Evolutionary conservation across 345 rosid genomes (phyloP), one percentile per base, ranked within the genome.

Genomic region (Psidium friedrichsthalianum): DNA sequence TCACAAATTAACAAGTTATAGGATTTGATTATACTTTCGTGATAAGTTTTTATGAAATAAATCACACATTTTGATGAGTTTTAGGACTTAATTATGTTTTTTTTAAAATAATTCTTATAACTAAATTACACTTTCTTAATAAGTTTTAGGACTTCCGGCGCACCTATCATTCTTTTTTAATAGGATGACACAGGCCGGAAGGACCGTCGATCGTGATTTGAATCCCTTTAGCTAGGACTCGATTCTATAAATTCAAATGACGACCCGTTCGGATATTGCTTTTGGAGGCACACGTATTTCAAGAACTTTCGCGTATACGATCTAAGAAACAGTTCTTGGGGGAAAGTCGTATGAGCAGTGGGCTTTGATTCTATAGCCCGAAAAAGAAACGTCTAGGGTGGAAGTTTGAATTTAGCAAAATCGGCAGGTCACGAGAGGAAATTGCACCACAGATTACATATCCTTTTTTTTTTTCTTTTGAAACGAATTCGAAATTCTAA

Each of bases 221-320:
- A 69, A 8, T 18, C 13, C 24, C 24, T 36, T 69, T 69, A 32
- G 9, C 42, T 69, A 9, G 0, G 24, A 32, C 36, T 12, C 3
- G 11, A 69, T 16, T 32, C 6, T 18, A 32, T 32, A 40, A 9
- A 69, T 69, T 32, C 24, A 16, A 32, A 69, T 32, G 6, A 69
- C 0, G 22, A 18, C 1, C 13, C 1, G 1, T 32, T 2, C 0
- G 5, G 76, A 32, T 22, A 64, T 64, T 64, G 2, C 5, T 16
- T 64, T 16, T 64, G 22, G 22, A 64, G 36, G 44, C 8, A 32
- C 6, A 8, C 10, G 22, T 32, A 29, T 64, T 64, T 16, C 44
- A 16, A 18, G 76, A 16, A 9, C 76, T 32, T 9, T 56, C 24
- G 9, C 18, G 2, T 32, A 16, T 64, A 36, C 36, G 32, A 64